Evolutionary conservation across 768 basidiomycete species (phyloP).

Genomic region (Psilocybe sp.): DNA sequence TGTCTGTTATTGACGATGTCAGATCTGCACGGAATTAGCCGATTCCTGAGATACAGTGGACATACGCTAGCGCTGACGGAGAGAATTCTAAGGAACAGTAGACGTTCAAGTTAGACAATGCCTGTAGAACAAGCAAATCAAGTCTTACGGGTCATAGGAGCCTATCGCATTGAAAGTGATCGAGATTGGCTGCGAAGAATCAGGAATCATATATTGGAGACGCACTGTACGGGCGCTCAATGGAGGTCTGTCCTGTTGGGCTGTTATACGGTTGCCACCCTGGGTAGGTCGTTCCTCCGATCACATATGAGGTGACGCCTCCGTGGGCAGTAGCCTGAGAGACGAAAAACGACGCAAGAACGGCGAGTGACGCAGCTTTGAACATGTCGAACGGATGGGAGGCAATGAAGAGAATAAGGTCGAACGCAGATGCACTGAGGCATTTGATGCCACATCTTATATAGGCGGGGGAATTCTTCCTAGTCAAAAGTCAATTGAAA

Average conservation of each 20-base stretch:
- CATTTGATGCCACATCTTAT: too few species aligned
- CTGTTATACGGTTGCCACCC: conserved; percentile 37
- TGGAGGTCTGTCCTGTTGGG: conserved; percentile 29
- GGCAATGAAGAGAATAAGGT: background rate
- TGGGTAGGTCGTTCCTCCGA: conserved; percentile 28
- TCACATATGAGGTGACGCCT: conserved; percentile 34
- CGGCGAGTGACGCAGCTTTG: conserved; percentile 18
- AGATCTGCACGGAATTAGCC: background rate
- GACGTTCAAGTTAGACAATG: background rate
- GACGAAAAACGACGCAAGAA: conserved; percentile 26
- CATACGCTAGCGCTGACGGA: conserved; percentile 19
- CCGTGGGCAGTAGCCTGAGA: conserved; percentile 32
- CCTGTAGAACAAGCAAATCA: background rate
- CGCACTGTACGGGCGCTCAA: conserved; percentile 32
- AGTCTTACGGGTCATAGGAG: conserved; percentile 30
- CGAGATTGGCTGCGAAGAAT: too few species aligned
- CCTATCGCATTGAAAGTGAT: too few species aligned
- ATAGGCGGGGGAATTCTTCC: too few species aligned
- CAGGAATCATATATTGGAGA: background rate
- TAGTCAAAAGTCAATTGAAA: too few species aligned
- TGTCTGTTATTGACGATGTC: conserved; percentile 9
- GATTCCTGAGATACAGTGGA: background rate
- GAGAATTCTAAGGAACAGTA: conserved; percentile 17
- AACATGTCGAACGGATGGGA: conserved; percentile 13
- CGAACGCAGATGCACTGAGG: background rate